Evolutionary conservation across 345 rosid genomes (phyloP), one percentile per base, ranked within the genome.

Genomic region (Lumnitzera racemosa): DNA sequence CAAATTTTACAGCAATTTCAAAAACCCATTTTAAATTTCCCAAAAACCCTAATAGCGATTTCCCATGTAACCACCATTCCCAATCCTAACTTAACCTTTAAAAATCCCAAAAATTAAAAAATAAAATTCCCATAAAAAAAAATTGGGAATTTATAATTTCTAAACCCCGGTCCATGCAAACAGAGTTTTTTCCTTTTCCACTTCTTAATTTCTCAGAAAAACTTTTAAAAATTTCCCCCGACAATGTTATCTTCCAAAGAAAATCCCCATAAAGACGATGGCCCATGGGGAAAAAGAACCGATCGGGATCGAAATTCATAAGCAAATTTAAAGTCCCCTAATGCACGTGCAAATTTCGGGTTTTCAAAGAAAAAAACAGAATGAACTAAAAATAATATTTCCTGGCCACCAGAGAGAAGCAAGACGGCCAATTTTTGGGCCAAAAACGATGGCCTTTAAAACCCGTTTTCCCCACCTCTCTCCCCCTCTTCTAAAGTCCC

Each of bases 391-490:
- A 20, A 15, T 63, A 41, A 15, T 13, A 55, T n/a, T 75, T 84
- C 95, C 88, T 87, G 95, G 41, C 95, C 95, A 11, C 84, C 86
- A 50, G 97, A 90, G 72, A 94, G 81, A 65, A 94, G 96, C 73
- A 94, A 57, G 56, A 94, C 96, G 62, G 83, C 96, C 75, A 94
- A 63, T 62, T 88, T 94, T n/a, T n/a, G n/a, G n/a, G 12, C 96
- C 97, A 49, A 83, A 83, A 11, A 73, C 75, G 78, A 94, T 83
- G 15, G 97, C 86, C 66, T 88, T 94, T 78, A n/a, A 94, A 75
- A 29, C 97, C 99, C 95, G 78, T 84, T 58, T 81, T 84, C 96
- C 97, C 96, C 99, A 94, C 64, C 83, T 81, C 78, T 90, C 96
- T 51, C n/a, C n/a, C 80, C 78, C 61, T 88, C 95, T 62, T 84